Conservation (phyloP, 2,329 filamentous ascomycete species). For the Aspergillus tamarii region DNA sequence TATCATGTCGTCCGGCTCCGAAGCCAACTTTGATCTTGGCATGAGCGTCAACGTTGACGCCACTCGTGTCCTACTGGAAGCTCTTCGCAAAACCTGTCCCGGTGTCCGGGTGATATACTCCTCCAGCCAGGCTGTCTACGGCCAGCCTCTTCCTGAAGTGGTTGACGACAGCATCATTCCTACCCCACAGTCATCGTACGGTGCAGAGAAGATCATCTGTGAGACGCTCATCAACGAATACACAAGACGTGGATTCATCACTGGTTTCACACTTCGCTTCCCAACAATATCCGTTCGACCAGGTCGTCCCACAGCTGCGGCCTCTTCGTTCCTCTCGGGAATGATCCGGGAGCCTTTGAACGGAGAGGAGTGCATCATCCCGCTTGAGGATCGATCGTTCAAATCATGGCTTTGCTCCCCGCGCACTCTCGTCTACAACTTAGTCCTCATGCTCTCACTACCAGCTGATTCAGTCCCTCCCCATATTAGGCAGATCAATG, state of each 20-base stretch:
- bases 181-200: slow-evolving; percentile 66
- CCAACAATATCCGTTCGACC: slow-evolving; percentile 66
- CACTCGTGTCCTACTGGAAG: slow-evolving; percentile 58
- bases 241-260: slow-evolving; percentile 61
- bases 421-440: slow-evolving; percentile 56
- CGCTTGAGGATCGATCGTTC: slow-evolving; percentile 55
- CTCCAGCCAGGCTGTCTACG: slow-evolving; percentile 66
- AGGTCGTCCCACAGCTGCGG: slow-evolving; percentile 62
- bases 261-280: slow-evolving; percentile 62
- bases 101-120: slow-evolving; percentile 64
- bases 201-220: slow-evolving; percentile 65
- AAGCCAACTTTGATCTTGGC: slow-evolving; percentile 63
- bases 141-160: slow-evolving; percentile 57
- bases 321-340: slow-evolving; percentile 65
- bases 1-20: slow-evolving; percentile 68
- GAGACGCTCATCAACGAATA: slow-evolving; percentile 67
- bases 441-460: slow-evolving; percentile 54
- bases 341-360: slow-evolving; percentile 67
- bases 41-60: slow-evolving; percentile 65
- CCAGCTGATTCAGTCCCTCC: slow-evolving; percentile 43
- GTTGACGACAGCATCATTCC: slow-evolving; percentile 58
- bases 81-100: slow-evolving; percentile 53
- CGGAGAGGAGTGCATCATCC: slow-evolving; percentile 57
- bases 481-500: slow-evolving; percentile 58
- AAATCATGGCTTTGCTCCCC: slow-evolving; percentile 60